These are phyloP conservation scores for Sutorius australiensis DNA, from an alignment of 768 basidiomycete genomes.

Conservation along the genomic window DNA sequence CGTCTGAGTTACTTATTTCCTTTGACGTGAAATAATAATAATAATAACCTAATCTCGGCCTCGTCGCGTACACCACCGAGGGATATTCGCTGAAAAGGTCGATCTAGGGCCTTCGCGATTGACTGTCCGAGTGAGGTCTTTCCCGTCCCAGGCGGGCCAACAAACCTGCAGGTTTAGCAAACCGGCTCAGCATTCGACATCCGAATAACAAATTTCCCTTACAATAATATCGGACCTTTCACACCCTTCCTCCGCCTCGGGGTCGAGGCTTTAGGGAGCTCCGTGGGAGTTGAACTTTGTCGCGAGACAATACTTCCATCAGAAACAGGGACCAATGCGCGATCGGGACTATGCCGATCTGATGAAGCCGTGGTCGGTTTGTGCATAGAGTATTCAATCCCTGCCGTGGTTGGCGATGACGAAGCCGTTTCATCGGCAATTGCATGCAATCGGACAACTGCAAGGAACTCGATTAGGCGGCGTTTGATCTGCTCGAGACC, in stretches of 20 bases:
- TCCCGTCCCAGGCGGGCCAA: slow-evolving; percentile 88
- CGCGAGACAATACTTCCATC: slow-evolving; percentile 14
- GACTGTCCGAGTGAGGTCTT: slow-evolving; percentile 92
- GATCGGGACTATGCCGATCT: slow-evolving; percentile 19
- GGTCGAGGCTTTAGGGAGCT: slow-evolving; percentile 1
- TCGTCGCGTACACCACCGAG: slow-evolving; percentile 93
- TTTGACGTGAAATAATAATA: slow-evolving; percentile 6
- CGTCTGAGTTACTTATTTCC: slow-evolving; percentile 2
- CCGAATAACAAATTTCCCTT: slow-evolving; percentile 15
- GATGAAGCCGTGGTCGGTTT: slow-evolving; percentile 19
- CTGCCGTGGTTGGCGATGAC: not conserved
- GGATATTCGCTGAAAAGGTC: slow-evolving; percentile 90
- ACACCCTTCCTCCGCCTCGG: slow-evolving; percentile 38
- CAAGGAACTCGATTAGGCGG: slow-evolving; percentile 86
- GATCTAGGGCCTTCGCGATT: slow-evolving; percentile 73
- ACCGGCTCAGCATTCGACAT: not conserved
- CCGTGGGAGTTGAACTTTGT: slow-evolving; percentile 5
- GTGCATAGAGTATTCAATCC: slow-evolving; percentile 9
- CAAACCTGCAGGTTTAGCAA: slow-evolving; percentile 48
- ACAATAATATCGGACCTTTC: slow-evolving; percentile 74
- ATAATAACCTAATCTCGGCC: slow-evolving; percentile 59
- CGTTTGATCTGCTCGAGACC: slow-evolving; percentile 93
- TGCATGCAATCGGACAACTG: slow-evolving; percentile 65
- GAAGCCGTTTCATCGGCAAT: slow-evolving; percentile 21
- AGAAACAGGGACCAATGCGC: slow-evolving; percentile 18